Base-by-base conservation (phyloP, 2,329 filamentous ascomycete genomes). In the Leptographium radiaticola region DNA sequence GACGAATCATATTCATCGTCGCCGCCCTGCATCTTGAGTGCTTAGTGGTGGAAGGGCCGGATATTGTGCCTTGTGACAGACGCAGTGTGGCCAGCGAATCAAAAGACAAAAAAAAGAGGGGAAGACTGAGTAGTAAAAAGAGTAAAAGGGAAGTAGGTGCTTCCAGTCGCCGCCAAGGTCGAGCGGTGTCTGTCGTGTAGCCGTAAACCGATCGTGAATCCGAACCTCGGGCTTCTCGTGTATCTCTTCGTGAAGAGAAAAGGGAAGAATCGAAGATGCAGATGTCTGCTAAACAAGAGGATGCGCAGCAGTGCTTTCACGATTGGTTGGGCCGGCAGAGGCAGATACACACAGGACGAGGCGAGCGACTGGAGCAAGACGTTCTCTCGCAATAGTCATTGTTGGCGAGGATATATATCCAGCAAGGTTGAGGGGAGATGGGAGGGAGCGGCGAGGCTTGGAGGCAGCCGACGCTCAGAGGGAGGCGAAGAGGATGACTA, bases 331-430 rank as follows among this genome's bases (percentile, higher is more conserved):
- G 77, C 77, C 76, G 77, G 77, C 73, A 66, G 34, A 36, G 55
- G 54, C 43, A 53, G 49, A 55, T 44, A 55, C 52, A 48, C 75
- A 79, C 77, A 70, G 73, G 70, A 73, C 75, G 69, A 72, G 75
- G 77, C 77, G 71, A 76, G 74, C 79, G 78, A 83, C 80, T 82
- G 79, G 75, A 71, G 70, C 71, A 61, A 66, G 68, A 65, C 66
- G 61, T 63, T 66, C 67, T 68, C 67, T 71, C 73, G 70, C 74
- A 79, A 80, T 65, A 76, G 71, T 73, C 80, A 83, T 83, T 64
- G 71, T 80, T 69, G 65, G 65, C 60, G 63, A 68, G 62, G 62
- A 66, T 65, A 59, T 56, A 58, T 56, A 58, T 44, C 55, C 53
- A 52, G 55, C 58, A 52, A 48, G 45, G 38, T 16, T 38, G 39